Base-by-base conservation (phyloP, 176 grass and related monocot species). In the Stipa capillata region DNA sequence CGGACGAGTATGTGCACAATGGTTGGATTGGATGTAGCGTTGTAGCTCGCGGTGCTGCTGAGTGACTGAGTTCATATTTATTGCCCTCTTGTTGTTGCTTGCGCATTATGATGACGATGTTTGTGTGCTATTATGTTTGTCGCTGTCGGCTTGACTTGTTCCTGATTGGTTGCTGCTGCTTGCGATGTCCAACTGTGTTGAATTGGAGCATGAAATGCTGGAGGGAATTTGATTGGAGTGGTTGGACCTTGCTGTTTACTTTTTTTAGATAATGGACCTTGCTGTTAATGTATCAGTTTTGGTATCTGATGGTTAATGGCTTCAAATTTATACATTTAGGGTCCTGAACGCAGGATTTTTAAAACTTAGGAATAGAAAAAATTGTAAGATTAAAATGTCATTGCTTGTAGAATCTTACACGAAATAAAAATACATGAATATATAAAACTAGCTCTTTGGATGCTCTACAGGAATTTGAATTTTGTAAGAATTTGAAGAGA, bases 21-120 rank as follows among this genome's bases (percentile, higher is more conserved):
- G 11, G 68, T 70, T 65, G 86, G 23, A 45, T 51, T n/a, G 17
- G 41, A 20, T 50, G 70, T 65, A 69, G 8, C 43, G 24, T 69
- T 3, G 35, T 73, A 43, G 69, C 73, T 91, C 27, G 79, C 78
- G 85, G 15, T 73, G 67, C 60, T 79, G 64, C 75, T 79, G 72
- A 76, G 54, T 2, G 77, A 82, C 36, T 7, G 50, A 45, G 18
- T 78, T 72, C 79, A 53, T 61, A 84, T 62, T 55, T 78, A 18
- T 71, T 43, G 2, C 36, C 36, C 27, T 42, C 24, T 16, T 77
- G 1, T 80, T 74, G 34, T 66, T 61, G 67, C 64, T 37, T 52
- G 25, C 40, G 39, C 14, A 25, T 83, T 39, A 61, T 41, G 23
- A 27, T 29, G 51, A 8, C 49, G 17, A 40, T 79, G 32, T 58